phyloP scores from a whole-genome alignment of 148 eudicot genomes.

The Fagopyrum tataricum region DNA sequence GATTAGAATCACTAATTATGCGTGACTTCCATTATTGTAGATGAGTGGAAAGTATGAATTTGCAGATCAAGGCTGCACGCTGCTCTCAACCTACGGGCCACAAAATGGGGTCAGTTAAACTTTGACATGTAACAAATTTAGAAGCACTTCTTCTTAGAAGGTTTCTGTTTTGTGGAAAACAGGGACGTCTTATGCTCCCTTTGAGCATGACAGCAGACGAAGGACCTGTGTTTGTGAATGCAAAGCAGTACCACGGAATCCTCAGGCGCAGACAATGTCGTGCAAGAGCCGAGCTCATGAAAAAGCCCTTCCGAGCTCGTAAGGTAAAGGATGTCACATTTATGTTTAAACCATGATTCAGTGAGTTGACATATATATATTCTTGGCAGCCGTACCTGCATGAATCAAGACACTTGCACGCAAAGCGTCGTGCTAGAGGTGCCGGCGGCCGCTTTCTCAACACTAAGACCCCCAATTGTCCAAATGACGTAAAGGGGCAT shows the following conservation, averaged over 20 bases:
- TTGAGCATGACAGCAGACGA: conserved; percentile 26
- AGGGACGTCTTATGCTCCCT: conserved; percentile 20
- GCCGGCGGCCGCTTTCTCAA: conserved; percentile 61
- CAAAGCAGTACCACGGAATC: conserved; percentile 44
- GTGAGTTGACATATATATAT: not conserved
- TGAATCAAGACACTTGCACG: conserved; percentile 65
- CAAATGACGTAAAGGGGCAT: not conserved
- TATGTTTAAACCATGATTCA: not conserved
- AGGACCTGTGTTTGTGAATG: conserved; percentile 46
- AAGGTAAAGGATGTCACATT: too few relatives aligned
- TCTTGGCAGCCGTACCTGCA: conserved; percentile 49
- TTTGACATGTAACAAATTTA: not conserved
- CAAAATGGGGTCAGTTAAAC: conserved; percentile 5
- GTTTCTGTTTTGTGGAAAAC: not conserved
- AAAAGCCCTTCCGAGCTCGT: conserved; percentile 29
- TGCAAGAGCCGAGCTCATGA: conserved; percentile 37
- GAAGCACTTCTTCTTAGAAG: not conserved
- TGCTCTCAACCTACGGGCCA: conserved; percentile 8
- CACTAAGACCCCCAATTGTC: conserved; percentile 25
- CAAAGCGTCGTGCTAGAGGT: conserved; percentile 67
- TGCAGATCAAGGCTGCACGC: conserved; percentile 1
- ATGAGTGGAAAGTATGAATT: not conserved
- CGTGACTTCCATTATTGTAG: conserved; percentile 3
- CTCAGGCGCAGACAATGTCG: conserved; percentile 42
- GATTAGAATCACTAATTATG: not conserved